These are phyloP conservation scores for Cyclotella kingstonii DNA, from an alignment of 108 stramenopile species.

Conservation along the genomic window DNA sequence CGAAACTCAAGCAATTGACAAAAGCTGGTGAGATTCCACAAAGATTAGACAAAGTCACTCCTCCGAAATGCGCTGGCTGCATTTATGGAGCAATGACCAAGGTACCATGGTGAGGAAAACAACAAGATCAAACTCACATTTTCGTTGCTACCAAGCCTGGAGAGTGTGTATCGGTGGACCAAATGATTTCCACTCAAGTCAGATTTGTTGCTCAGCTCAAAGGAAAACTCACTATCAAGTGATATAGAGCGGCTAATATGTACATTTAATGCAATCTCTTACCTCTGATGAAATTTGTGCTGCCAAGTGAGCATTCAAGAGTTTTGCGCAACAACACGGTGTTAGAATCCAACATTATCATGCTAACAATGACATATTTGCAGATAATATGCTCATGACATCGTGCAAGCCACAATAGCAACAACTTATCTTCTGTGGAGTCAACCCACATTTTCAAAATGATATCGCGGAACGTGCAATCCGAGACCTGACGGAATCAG, in stretches of 20 bases:
- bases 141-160: conserved; percentile 11
- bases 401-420: neutral
- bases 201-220: conserved; percentile 38
- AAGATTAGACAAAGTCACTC: conserved; percentile 5
- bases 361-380: too few relatives aligned
- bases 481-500: too few relatives aligned
- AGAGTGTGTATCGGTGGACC: conserved; percentile 34
- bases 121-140: conserved; percentile 10
- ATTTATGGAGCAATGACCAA: too few relatives aligned
- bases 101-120: conserved; percentile 28
- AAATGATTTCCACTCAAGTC: conserved; percentile 15
- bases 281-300: too few relatives aligned
- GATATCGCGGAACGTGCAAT: too few relatives aligned
- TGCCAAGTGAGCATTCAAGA: too few relatives aligned
- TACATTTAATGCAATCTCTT: conserved; percentile 4
- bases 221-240: conserved; percentile 16
- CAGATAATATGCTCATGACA: neutral
- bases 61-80: conserved; percentile 21
- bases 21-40: conserved; percentile 5
- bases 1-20: neutral
- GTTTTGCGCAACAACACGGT: too few relatives aligned
- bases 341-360: too few relatives aligned
- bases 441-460: neutral
- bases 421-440: neutral
- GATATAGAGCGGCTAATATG: conserved; percentile 13